Base-by-base conservation (phyloP, 345 rosid species). In the Eucalyptus decipiens region DNA sequence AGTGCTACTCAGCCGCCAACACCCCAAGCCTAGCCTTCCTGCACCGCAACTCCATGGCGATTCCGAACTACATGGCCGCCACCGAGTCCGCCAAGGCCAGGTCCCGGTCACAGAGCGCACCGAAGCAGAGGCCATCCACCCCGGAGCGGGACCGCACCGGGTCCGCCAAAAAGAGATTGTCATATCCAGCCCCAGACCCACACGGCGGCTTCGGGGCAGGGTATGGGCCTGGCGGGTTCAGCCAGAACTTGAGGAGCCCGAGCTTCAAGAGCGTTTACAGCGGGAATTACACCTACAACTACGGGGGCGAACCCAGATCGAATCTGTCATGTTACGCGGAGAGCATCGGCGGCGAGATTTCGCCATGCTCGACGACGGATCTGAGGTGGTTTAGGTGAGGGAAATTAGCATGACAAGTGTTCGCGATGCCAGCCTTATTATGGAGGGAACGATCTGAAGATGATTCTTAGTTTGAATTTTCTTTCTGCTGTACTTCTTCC, bases 81-180 rank as follows among this genome's bases (percentile, higher is more conserved):
- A 98, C 99, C 8, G 95, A 94, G 91, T 97, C 99, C 0, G 99
- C 98, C 3, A 96, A 94, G 90, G 99, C 99, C 47, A 93, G 94
- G 91, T 92, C 93, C 43, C 91, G 99, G 83, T 93, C 99, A 21
- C 97, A 96, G 89, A 97, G 98, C 88, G 93, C 96, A 3, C 97
- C 97, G 4, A 93, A 95, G 89, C 96, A 94, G 91, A 94, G 98
- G 90, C 94, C 97, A 2, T 91, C 93, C 2, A 93, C 94, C 6
- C 96, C 94, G 0, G 93, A 90, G 88, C 92, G 93, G 30, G 97
- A 95, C 85, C 90, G 92, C 15, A 30, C 87, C 16, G 93, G 93
- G n/a, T 87, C 92, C 16, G 98, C 93, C 3, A 96, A 93, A 94
- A 97, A 96, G 86, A 94, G 99, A 47, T 90, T 97, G 45, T 95